Evolutionary conservation across 208 protist genomes (phyloP).

Genomic region (Wallacemonas sp.): DNA sequence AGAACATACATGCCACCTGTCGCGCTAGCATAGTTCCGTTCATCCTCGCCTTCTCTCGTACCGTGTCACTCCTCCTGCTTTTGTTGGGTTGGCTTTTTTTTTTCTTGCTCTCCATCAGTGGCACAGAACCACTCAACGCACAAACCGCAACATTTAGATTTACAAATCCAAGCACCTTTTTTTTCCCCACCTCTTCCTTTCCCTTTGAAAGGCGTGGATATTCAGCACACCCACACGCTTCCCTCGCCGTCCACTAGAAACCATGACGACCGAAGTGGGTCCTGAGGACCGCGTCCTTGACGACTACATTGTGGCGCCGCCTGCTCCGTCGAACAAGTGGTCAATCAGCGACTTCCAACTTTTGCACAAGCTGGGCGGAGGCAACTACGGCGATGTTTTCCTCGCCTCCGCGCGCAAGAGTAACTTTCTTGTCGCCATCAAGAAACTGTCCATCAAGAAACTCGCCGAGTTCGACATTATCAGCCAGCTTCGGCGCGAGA

Average conservation of each 20-base stretch:
- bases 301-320: constrained; percentile 70
- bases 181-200: too few relatives aligned
- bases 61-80: too few relatives aligned
- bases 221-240: too few relatives aligned
- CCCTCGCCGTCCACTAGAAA: background rate
- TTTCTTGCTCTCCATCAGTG: too few relatives aligned
- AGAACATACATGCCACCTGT: too few relatives aligned
- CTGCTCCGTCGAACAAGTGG: constrained; percentile 73
- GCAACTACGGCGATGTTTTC: constrained; percentile 99
- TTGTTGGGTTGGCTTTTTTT: too few relatives aligned
- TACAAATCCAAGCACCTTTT: too few relatives aligned
- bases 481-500: constrained; percentile 97
- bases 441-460: constrained; percentile 96
- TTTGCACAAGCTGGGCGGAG: constrained; percentile 93
- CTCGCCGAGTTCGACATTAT: constrained; percentile 95
- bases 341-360: constrained; percentile 95
- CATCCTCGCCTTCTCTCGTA: too few relatives aligned
- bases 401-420: constrained; percentile 96
- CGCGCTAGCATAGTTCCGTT: too few relatives aligned
- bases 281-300: constrained; percentile 60
- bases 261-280: constrained; percentile 54
- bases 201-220: too few relatives aligned
- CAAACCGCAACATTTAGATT: too few relatives aligned
- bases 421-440: constrained; percentile 98
- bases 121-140: too few relatives aligned